Base-by-base conservation (phyloP, 441 rosid species). In the Hura crepitans region DNA sequence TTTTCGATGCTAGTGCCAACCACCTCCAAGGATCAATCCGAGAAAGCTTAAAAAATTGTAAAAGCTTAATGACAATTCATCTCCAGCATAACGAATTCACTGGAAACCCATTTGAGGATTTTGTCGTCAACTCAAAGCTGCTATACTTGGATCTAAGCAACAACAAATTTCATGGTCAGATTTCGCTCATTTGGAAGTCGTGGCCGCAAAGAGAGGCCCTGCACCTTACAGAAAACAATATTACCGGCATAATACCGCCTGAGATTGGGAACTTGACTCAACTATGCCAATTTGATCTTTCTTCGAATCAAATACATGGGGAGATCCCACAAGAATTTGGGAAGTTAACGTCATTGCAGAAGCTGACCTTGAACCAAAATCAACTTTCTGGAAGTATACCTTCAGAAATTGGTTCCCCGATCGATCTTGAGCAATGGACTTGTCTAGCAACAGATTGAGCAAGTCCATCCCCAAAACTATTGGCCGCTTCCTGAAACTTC, bases 161-260 rank as follows among this genome's bases (percentile, higher is more conserved):
- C 63, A 84, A 84, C 20, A 68, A 72, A 3, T 45, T 84, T 35
- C 42, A 39, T 0, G 84, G 85, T 1, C 78, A 78, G 62, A 27
- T 82, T 12, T 82, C 82, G 2, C 12, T 73, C 0, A 64, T 15
- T 3, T 84, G 84, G 84, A 70, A 66, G 15, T 57, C 6, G 14
- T 80, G 80, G 71, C 49, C 33, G 4, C 62, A 61, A 5, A 49
- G 82, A 35, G 22, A 42, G 0, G 42, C 13, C 53, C 58, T 82
- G 0, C 12, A 5, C 8, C 42, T 79, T 35, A 72, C 81, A 3
- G 72, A 72, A 37, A 82, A 78, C 65, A 74, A 66, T 20, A 54
- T 82, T 4, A 28, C 59, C 0, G 82, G 85, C 3, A 11, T 4
- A 1, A 76, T 83, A 56, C 85, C 84, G 0, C 8, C 13, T 6